Evolutionary conservation across 2,329 filamentous ascomycete genomes (phyloP).

Genomic region (Pseudocercospora pini-densiflorae): DNA sequence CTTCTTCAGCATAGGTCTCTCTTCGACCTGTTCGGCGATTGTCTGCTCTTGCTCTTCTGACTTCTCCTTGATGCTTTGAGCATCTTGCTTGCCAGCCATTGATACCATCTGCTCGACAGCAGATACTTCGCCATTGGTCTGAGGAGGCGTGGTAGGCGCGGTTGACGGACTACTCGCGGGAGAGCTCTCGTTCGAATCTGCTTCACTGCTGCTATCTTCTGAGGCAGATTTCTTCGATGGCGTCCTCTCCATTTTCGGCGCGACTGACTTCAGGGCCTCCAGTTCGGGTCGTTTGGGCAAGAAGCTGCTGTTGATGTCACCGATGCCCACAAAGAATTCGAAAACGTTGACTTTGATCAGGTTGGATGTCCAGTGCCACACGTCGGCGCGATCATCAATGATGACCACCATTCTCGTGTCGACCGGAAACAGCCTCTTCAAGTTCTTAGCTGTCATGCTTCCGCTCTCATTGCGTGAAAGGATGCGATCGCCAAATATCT

Average conservation of each 20-base stretch:
- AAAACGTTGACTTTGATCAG: slow-evolving; percentile 94
- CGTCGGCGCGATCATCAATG: slow-evolving; percentile 94
- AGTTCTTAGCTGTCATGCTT: slow-evolving; percentile 85
- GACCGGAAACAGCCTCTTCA: slow-evolving; percentile 90
- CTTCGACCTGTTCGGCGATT: slow-evolving; percentile 85
- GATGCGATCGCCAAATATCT: slow-evolving; percentile 90
- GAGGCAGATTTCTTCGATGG: slow-evolving; percentile 22
- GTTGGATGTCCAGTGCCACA: slow-evolving; percentile 93
- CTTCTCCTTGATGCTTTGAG: slow-evolving; percentile 72
- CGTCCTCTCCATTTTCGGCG: slow-evolving; percentile 26
- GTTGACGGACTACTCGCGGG: slow-evolving; percentile 19
- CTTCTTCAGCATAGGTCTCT: slow-evolving; percentile 86
- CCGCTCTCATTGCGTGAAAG: slow-evolving; percentile 97
- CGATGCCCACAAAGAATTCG: slow-evolving; percentile 97
- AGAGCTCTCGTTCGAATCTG: slow-evolving; percentile 7
- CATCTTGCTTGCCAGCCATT: slow-evolving; percentile 74
- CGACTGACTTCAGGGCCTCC: slow-evolving; percentile 35
- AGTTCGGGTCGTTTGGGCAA: slow-evolving; percentile 72
- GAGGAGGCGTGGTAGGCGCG: slow-evolving; percentile 20
- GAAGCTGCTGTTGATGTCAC: slow-evolving; percentile 98
- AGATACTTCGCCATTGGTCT: slow-evolving; percentile 53
- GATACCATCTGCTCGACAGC: slow-evolving; percentile 76
- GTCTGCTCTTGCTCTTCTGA: slow-evolving; percentile 84
- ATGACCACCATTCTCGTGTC: slow-evolving; percentile 99
- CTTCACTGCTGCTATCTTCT: slow-evolving; percentile 15